Evolutionary conservation across 169 alveolate species (phyloP), one percentile per base, ranked within the genome.

Genomic region (Cryptosporidium sp.): DNA sequence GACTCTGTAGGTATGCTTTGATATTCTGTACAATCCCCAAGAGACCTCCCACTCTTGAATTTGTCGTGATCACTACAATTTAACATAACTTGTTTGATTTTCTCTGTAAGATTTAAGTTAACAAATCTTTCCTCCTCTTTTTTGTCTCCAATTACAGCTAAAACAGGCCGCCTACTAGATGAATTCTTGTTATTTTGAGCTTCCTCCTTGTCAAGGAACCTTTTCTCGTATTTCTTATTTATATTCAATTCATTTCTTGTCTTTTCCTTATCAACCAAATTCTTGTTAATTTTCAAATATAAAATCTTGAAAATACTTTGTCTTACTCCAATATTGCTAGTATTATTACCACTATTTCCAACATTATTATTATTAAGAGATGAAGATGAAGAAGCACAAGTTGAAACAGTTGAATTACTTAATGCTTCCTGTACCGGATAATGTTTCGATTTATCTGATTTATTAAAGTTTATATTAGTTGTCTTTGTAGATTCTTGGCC

Each of bases 121-220:
- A 45, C n/a, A 14, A 14, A 41, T 41, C 48, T n/a, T 14, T 45
- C 55, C 1, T 45, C 67, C 0, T 26, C 67, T 0, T 55, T 6
- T 21, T 55, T 55, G 5, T 55, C 35, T 23, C 10, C 37, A 52
- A 5, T 52, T 18, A 3, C 62, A 41, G 16, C 12, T 10, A 0
- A 12, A 9, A 41, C 1, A 41, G 48, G 0, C 9, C 1, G 9
- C 10, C 21, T 3, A 12, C 2, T 45, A 14, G 21, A 45, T 3
- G 21, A 45, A 45, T 45, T 12, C 21, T 45, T 45, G 3, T 26
- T 14, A 2, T 55, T 6, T 23, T 21, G 4, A 37, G 35, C 3
- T n/a, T 55, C 67, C 67, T 55, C 67, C 67, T 55, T 55, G 16
- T 55, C 67, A 55, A 55, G 67, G 67, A 55, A 33, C 29, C 71